Percentiles rank a stretch among this genome's conserved stretches.
These are phyloP conservation scores for Syncephalastrum contaminatum DNA, from an alignment of 371 early-diverging fungal species.

Conservation along the genomic window DNA sequence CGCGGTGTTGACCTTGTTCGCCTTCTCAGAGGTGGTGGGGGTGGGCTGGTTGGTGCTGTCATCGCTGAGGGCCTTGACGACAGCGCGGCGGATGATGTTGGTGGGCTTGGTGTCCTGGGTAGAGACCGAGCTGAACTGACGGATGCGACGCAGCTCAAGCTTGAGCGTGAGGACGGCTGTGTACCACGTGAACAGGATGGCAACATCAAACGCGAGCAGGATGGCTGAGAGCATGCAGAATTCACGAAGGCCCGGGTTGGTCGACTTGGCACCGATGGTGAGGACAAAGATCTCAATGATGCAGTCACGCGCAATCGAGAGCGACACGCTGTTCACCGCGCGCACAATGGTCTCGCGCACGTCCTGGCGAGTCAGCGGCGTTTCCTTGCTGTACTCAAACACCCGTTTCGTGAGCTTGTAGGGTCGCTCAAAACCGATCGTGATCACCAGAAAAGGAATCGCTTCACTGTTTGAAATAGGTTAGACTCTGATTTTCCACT, in stretches of 20 bases:
- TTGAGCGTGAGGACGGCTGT: slow-evolving; percentile 86
- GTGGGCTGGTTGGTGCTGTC: slow-evolving; percentile 5
- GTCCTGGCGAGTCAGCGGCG: slow-evolving; percentile 33
- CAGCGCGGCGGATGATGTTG: slow-evolving; percentile 30
- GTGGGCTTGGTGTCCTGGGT: no score
- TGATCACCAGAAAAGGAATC: slow-evolving; percentile 89
- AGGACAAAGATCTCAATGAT: slow-evolving; percentile 82
- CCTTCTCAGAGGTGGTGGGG: slow-evolving; percentile 4
- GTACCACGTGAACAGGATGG: slow-evolving; percentile 86
- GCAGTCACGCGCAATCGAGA: slow-evolving; percentile 74
- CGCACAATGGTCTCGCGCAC: slow-evolving; percentile 66
- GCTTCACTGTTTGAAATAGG: slow-evolving; percentile 61
- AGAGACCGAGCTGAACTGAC: no score
- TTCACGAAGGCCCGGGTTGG: slow-evolving; percentile 75
- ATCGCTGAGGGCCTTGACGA: slow-evolving; percentile 49
- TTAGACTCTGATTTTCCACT: slow-evolving; percentile 2
- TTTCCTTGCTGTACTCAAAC: slow-evolving; percentile 43
- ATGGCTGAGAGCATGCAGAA: slow-evolving; percentile 83
- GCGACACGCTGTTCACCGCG: slow-evolving; percentile 71
- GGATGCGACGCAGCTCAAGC: slow-evolving; percentile 62
- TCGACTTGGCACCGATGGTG: slow-evolving; percentile 75
- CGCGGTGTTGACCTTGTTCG: slow-evolving; percentile 45
- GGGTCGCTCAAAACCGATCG: slow-evolving; percentile 92
- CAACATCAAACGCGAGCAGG: slow-evolving; percentile 79
- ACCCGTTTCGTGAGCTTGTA: slow-evolving; percentile 82